These are phyloP conservation scores for Pythium scleroteichum DNA, from an alignment of 352 stramenopile genomes.

Conservation along the genomic window DNA sequence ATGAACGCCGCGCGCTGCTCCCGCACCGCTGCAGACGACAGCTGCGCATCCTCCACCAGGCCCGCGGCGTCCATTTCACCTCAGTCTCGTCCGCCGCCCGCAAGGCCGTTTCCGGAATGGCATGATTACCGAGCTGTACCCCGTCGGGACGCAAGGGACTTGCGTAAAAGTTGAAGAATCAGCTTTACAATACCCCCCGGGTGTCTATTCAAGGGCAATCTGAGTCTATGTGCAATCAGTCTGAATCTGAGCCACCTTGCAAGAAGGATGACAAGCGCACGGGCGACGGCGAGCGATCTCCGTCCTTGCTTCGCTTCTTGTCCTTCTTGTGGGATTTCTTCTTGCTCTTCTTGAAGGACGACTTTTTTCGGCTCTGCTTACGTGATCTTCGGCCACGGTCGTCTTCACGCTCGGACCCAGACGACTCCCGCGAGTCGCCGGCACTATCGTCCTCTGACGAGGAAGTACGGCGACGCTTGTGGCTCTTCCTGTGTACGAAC, in stretches of 20 bases:
- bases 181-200: background rate
- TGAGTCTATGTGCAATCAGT: conserved; percentile 25
- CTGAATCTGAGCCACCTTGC: conserved; percentile 54
- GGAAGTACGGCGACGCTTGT: conserved; percentile 52
- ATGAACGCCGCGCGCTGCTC: conserved; percentile 26
- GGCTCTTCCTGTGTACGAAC: conserved; percentile 32
- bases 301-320: conserved; percentile 24
- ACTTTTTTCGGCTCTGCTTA: conserved; percentile 41
- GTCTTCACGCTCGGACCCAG: conserved; percentile 21
- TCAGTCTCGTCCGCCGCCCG: background rate
- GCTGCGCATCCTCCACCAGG: background rate
- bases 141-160: background rate
- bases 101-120: background rate
- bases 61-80: background rate
- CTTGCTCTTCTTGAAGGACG: conserved; percentile 22
- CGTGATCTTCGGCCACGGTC: conserved; percentile 18
- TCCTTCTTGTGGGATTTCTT: conserved; percentile 28
- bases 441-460: conserved; percentile 49
- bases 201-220: background rate
- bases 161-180: background rate
- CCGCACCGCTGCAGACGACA: background rate
- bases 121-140: background rate
- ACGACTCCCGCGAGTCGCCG: conserved; percentile 25
- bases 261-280: conserved; percentile 93
- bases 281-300: conserved; percentile 53